Base-by-base conservation (phyloP, 2,329 filamentous ascomycete species). In the Claviceps quebecensis region DNA sequence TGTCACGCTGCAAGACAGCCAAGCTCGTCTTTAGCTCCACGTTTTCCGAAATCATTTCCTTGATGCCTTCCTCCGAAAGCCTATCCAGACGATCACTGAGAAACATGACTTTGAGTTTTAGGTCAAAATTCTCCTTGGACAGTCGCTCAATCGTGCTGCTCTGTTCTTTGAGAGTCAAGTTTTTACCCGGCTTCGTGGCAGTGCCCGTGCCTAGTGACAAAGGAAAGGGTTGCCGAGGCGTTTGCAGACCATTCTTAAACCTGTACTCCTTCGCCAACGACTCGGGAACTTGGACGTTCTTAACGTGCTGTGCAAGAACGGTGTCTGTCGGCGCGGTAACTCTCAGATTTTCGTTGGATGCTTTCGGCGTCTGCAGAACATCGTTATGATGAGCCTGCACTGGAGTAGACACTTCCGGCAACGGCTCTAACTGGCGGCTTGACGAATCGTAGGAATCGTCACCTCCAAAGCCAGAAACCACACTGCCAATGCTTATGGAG, bases 21-120 rank as follows among this genome's bases (percentile, higher is more conserved):
- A 96, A 79, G 54, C 87, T 87, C 0, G 91, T 95, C 67, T 94
- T 93, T 47, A 97, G 77, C 64, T 96, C 89, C 4, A 97, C 91
- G 60, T 96, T 98, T 67, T 96, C 91, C 45, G 88, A 89, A 60
- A 97, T 95, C 84, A 96, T 94, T 65, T 96, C 91, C 69, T 95
- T 95, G 65, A 98, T 84, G 56, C 90, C 89, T 69, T 97, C 91
- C 65, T 97, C 91, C 1, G 90, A 96, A 43, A 94, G 78, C 63
- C 91, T 93, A 67, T 95, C 89, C 19, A 98, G 72, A 1, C 91
- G 86, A 65, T 97, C 87, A 61, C 91, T 94, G 47, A 98, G 77
- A 63, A 96, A 98, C 75, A 96, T 94, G 57, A 97, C 93, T 65
- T 95, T 94, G 68, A 97, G 82, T 68, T 97, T 96, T 51, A 97